These are phyloP conservation scores for Echria macrotheca DNA, from an alignment of 495 filamentous ascomycete genomes.

Conservation along the genomic window DNA sequence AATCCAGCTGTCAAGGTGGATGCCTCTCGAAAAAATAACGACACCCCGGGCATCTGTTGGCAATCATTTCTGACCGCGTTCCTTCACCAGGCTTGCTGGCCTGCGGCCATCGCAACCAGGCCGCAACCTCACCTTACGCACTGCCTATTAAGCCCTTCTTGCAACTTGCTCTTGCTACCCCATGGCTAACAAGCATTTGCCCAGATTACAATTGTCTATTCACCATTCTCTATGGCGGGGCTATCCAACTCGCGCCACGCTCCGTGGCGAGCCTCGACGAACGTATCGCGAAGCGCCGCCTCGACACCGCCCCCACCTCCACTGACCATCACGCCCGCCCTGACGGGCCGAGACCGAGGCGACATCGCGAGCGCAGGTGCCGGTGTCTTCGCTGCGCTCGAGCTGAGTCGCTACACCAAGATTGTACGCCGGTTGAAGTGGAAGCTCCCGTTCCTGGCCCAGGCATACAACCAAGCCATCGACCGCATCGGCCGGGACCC, in stretches of 20 bases:
- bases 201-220: background rate
- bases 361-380: constrained; percentile 1
- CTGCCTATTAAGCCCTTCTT: too few relatives aligned
- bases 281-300: background rate
- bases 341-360: background rate
- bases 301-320: background rate
- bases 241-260: constrained; percentile 22
- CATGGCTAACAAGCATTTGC: background rate
- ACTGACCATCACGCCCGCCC: background rate
- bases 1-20: too few relatives aligned
- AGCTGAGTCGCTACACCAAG: constrained; percentile 50
- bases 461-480: constrained; percentile 46
- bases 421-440: constrained; percentile 53
- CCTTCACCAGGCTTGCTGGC: too few relatives aligned
- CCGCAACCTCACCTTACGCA: too few relatives aligned
- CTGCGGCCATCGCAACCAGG: too few relatives aligned
- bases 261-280: background rate
- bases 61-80: too few relatives aligned
- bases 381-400: too few relatives aligned
- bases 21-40: too few relatives aligned
- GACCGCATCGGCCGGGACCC: constrained; percentile 20
- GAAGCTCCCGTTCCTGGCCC: constrained; percentile 54
- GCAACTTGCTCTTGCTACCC: background rate
- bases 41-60: too few relatives aligned
- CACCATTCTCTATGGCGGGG: constrained; percentile 11